Base-by-base conservation (phyloP, 768 basidiomycete species). In the Leccinum subtestaceum region DNA sequence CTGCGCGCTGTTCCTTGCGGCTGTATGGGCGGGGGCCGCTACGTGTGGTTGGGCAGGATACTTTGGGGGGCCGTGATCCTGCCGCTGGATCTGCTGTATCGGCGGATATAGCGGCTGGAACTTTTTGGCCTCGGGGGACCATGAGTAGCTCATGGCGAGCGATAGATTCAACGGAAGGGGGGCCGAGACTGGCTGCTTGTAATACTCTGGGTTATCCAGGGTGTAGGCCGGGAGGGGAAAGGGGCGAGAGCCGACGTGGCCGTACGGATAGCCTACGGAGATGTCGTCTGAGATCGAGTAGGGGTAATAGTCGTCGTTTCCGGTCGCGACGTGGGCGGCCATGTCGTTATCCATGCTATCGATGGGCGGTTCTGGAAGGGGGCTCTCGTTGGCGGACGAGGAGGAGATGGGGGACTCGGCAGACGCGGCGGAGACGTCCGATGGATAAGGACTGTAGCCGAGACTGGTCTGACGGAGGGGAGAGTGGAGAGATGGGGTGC, bases 361-460 rank as follows among this genome's bases (percentile, higher is more conserved):
- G 60, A 76, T 60, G 60, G 67, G 66, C 5, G 72, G 67, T 13
- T 78, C 77, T 0, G 78, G 73, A 19, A 77, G 67, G 13, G 77
- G 78, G 46, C 76, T 78, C 64, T 69, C 74, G 62, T 74, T 74
- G 53, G 70, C 70, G 4, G 78, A 78, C 12, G 71, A 71, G 5
- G 76, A 75, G 7, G 79, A 78, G 56, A 75, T 70, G 29, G 78
- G 77, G 3, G 79, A 78, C 51, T 73, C 71, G 1, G 72, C 61
- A 15, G 72, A 72, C 4, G 76, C 65, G 1, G 68, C 70, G 19
- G 77, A 77, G 60, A 68, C 69, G 58, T 72, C 68, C 0, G 78
- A 72, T 53, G 75, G 72, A 56, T 77, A 74, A 29, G 77, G 74
- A 56, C 73, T 78, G 54, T 72, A 71, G 34, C 62, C 64, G 12